Base-by-base conservation (phyloP, 352 stramenopile species). In the Globisporangium cystogenes region DNA sequence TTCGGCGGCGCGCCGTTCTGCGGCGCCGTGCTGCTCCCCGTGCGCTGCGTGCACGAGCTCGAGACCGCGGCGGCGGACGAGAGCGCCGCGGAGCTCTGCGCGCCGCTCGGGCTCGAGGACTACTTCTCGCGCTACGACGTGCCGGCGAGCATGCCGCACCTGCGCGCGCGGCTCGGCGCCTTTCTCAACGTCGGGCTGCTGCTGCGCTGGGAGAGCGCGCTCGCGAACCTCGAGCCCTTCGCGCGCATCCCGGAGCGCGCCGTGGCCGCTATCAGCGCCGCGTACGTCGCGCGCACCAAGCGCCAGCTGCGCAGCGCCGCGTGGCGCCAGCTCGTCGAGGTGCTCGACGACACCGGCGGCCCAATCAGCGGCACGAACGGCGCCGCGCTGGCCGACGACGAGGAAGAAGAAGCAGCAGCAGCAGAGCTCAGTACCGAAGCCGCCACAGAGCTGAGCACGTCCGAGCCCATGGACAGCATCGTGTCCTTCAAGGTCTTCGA, bases 81-180 rank as follows among this genome's bases (percentile, higher is more conserved):
- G 21, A 65, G 85, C 53, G 72, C 70, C 1, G 33, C 33, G 33
- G 73, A 89, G 55, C 31, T 85, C 18, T 87, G 78, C 47, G 63
- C 86, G 24, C 86, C 86, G 7, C 60, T 82, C 1, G 86, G 86
- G 1, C 66, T 93, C 16, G 65, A 86, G 43, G 82, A 94, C 59
- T 95, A 95, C 53, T 94, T 95, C 51, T 91, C 82, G 3, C 73
- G 57, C 40, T 90, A 90, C 60, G 83, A 94, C 31, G 71, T 94
- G 35, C 78, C 77, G 0, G 57, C 73, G 36, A 61, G 50, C 44
- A 91, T 93, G 82, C 76, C 70, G 39, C 65, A 87, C 50, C 65
- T 87, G 21, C 75, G 85, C 15, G 55, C 66, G 21, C 68, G 69
- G 18, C 55, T 89, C 53, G 65, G 74, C 16, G n/a, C 67, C 3